phyloP scores from a whole-genome alignment of 2,329 filamentous ascomycete genomes.

The Coniochaeta hoffmannii region DNA sequence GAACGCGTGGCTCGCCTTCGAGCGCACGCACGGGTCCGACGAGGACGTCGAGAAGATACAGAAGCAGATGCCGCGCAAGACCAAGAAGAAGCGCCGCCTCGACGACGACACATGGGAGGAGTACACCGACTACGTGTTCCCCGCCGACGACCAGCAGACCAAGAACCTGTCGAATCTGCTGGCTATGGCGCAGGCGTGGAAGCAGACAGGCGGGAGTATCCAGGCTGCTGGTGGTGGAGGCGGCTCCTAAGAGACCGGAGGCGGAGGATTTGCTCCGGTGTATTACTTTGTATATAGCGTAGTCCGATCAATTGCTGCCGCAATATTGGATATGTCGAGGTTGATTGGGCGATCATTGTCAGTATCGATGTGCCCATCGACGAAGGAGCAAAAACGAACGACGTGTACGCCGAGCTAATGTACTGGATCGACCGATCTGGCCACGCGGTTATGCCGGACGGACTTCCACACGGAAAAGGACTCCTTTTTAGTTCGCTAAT shows the following conservation, averaged over 20 bases:
- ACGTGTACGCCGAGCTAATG: not conserved
- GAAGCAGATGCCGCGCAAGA: slow-evolving; percentile 86
- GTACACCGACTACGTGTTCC: slow-evolving; percentile 96
- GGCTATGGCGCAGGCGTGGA: slow-evolving; percentile 83
- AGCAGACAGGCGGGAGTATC: slow-evolving; percentile 46
- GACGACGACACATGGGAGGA: slow-evolving; percentile 95
- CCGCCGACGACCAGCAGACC: slow-evolving; percentile 82
- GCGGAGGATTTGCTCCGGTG: not conserved
- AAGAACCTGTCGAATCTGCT: slow-evolving; percentile 78
- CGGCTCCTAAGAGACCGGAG: not conserved
- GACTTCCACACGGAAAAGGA: not conserved
- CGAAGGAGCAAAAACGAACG: too few species aligned
- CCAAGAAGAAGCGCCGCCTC: slow-evolving; percentile 85
- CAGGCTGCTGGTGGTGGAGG: slow-evolving; percentile 15
- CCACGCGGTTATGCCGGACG: not conserved
- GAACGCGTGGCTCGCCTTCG: slow-evolving; percentile 88
- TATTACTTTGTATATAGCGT: too few species aligned
- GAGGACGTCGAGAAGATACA: slow-evolving; percentile 77
- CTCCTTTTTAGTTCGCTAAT: not conserved
- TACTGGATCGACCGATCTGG: not conserved
- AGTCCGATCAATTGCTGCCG: too few species aligned
- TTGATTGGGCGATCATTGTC: too few species aligned
- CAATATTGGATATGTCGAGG: not conserved
- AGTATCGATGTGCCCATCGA: too few species aligned
- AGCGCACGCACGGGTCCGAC: slow-evolving; percentile 70